Percentiles rank a stretch among this genome's conserved stretches.
These are phyloP conservation scores for Blastomyces percursus DNA, from an alignment of 2,329 filamentous ascomycete genomes.

Conservation along the genomic window DNA sequence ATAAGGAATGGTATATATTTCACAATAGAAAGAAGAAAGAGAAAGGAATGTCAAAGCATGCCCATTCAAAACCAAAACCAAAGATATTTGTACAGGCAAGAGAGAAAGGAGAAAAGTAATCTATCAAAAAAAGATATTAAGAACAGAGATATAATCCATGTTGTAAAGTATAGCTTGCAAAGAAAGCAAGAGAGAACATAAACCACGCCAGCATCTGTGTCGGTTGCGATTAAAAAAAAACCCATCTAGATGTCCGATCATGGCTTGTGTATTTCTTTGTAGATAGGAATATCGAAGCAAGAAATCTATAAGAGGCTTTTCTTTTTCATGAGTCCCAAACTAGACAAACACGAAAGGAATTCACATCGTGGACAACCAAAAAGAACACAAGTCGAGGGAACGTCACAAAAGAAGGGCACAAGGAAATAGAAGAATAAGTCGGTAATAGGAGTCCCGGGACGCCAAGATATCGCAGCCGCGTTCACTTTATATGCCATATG, in stretches of 20 bases:
- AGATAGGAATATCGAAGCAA: background rate
- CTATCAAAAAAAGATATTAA: background rate
- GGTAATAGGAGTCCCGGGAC: background rate
- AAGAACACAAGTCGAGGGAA: background rate
- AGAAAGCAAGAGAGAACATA: background rate
- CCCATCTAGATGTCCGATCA: background rate
- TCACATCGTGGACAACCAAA: background rate
- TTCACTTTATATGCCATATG: constrained; percentile 3
- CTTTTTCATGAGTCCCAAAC: background rate
- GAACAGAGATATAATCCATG: background rate
- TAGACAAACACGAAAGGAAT: background rate
- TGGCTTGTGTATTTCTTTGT: background rate
- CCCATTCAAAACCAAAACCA: background rate
- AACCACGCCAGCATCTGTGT: background rate
- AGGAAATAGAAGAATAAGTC: background rate
- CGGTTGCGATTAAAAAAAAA: background rate
- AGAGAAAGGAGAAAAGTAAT: background rate
- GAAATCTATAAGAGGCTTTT: background rate
- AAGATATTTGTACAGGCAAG: background rate
- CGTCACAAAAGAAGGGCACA: background rate
- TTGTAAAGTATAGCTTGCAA: background rate
- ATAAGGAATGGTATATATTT: background rate
- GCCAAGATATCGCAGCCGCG: background rate
- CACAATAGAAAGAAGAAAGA: background rate
- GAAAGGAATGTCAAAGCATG: background rate